phyloP scores from a whole-genome alignment of 2,329 filamentous ascomycete species.

The Colletotrichum sp. region DNA sequence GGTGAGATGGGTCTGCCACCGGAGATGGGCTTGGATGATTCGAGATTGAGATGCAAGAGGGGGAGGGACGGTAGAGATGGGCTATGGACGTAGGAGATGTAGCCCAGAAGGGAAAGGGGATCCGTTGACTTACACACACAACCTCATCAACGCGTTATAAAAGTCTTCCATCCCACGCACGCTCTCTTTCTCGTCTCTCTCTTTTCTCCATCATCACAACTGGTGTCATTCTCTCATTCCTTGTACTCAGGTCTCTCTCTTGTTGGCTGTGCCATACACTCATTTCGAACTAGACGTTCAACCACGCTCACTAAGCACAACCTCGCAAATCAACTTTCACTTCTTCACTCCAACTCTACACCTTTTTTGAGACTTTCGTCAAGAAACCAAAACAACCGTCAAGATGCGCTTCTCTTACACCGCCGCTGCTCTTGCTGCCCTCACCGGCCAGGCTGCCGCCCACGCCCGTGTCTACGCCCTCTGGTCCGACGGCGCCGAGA shows the following conservation, averaged over 20 bases:
- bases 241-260: constrained; percentile 15
- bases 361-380: not conserved
- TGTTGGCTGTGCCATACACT: constrained; percentile 22
- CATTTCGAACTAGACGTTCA: constrained; percentile 21
- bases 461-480: constrained; percentile 53
- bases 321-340: constrained; percentile 5
- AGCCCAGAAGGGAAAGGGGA: not conserved
- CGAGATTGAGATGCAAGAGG: not conserved
- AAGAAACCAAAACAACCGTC: constrained; percentile 1
- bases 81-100: not conserved
- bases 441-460: constrained; percentile 42
- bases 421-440: constrained; percentile 28
- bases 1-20: constrained; percentile 6
- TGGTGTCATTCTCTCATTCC: constrained; percentile 21
- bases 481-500: constrained; percentile 51
- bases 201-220: constrained; percentile 12
- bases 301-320: constrained; percentile 20
- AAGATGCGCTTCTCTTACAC: constrained; percentile 38
- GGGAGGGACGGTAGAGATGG: not conserved
- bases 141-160: constrained; percentile 3
- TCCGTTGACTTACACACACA: not conserved
- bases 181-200: not conserved
- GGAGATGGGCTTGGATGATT: constrained; percentile 18
- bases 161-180: not conserved
- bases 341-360: not conserved